phyloP scores from a whole-genome alignment of 2,329 filamentous ascomycete species.

The Alternaria alternata region DNA sequence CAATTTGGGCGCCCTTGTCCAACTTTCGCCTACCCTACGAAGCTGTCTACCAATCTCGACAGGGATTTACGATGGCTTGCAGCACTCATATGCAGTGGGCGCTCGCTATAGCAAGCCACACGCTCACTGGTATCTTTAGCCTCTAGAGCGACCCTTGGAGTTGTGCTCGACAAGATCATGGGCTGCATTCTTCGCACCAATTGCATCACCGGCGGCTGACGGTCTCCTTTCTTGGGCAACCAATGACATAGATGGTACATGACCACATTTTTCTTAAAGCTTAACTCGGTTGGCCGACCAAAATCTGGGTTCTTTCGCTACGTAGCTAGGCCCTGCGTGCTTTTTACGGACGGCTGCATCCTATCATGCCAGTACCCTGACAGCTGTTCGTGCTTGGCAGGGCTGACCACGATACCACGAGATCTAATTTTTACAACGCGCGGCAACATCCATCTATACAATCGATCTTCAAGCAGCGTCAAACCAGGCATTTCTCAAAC shows the following conservation, averaged over 20 bases:
- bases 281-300: conserved; percentile 20
- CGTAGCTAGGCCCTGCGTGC: conserved; percentile 24
- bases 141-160: conserved; percentile 31
- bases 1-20: conserved; percentile 28
- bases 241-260: conserved; percentile 24
- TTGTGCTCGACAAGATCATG: conserved; percentile 29
- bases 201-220: conserved; percentile 25
- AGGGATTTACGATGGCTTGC: conserved; percentile 33
- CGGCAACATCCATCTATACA: conserved; percentile 10
- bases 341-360: conserved; percentile 37
- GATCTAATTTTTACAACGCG: conserved; percentile 1
- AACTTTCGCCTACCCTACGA: conserved; percentile 17
- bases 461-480: conserved; percentile 7
- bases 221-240: conserved; percentile 20
- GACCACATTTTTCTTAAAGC: conserved; percentile 22
- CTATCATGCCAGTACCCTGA: conserved; percentile 29
- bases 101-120: conserved; percentile 30
- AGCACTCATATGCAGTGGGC: conserved; percentile 37
- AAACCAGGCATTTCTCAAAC: conserved; percentile 9
- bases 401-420: conserved; percentile 19
- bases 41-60: conserved; percentile 28
- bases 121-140: conserved; percentile 30
- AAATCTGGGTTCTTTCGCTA: conserved; percentile 19
- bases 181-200: conserved; percentile 42
- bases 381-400: conserved; percentile 25